These are phyloP conservation scores for Penicillium sp. DNA, from an alignment of 2,329 filamentous ascomycete genomes.

Conservation along the genomic window DNA sequence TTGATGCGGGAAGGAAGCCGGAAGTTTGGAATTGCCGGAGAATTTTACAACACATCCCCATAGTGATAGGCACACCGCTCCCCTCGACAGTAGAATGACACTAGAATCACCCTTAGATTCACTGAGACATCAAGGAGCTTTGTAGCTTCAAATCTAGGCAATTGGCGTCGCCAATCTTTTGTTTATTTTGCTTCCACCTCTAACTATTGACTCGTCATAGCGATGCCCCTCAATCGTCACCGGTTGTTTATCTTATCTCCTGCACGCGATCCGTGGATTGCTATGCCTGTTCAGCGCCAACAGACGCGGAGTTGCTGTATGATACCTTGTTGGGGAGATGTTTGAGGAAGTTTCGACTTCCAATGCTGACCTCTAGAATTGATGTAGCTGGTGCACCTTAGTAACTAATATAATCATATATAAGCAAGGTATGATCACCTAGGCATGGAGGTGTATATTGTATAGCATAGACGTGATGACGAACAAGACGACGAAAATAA, in stretches of 20 bases:
- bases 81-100: no score
- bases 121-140: neutral
- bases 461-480: neutral
- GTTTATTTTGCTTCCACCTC: neutral
- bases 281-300: neutral
- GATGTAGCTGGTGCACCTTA: no score
- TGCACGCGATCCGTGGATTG: conserved; percentile 11
- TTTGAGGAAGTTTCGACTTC: no score
- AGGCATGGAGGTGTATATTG: neutral
- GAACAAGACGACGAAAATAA: neutral
- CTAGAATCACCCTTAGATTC: neutral
- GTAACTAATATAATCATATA: no score
- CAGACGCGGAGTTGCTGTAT: neutral
- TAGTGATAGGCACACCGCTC: conserved; percentile 20
- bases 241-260: conserved; percentile 29
- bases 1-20: conserved; percentile 12
- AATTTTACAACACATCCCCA: conserved; percentile 15
- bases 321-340: neutral
- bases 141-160: neutral
- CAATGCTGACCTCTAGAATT: no score
- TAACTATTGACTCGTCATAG: conserved; percentile 1
- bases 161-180: neutral
- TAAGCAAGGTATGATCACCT: no score
- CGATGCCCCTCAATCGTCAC: conserved; percentile 24
- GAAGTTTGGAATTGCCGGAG: conserved; percentile 19